Evolutionary conservation across 306 rosid genomes (phyloP), one percentile per base, ranked within the genome.

Genomic region (Prunus armeniaca): DNA sequence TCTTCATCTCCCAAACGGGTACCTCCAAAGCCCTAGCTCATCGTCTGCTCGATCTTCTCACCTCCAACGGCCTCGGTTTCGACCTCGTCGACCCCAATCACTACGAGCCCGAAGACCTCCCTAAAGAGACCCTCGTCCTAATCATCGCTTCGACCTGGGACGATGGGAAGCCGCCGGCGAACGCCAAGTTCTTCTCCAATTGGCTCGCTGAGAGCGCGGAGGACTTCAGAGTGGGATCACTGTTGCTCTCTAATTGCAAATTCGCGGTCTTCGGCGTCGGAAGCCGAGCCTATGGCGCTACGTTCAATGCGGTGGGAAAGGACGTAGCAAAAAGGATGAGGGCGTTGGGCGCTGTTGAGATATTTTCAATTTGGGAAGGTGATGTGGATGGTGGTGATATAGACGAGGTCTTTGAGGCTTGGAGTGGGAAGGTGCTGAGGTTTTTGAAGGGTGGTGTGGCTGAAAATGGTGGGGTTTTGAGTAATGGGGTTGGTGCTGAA

Each of bases 61-160:
- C 83, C 32, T 50, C 86, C 14, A 92, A 86, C 41, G 79, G 25
- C 75, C 67, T 90, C 81, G 82, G 52, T 5, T 88, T 92, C 76
- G 97, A 90, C 77, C 73, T 95, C 66, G 65, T 88, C 56, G 89
- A 95, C 73, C 76, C 88, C 17, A 61, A 75, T 24, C 77, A 62
- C 80, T 95, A 89, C 84, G 99, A 95, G 69, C 99, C 99, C 0
- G 97, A 95, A 15, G 99, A 95, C 73, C 91, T 95, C 7, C 86
- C 89, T 1, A 95, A 90, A 63, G 99, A 95, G 67, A 74, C 76
- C 18, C 76, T 89, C 9, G 82, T 92, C 22, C 73, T 95, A 61
- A 66, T 95, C 46, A 79, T 95, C 15, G 93, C 97, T 27, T 95
- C 99, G 24, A 92, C 99, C 6, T 92, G 99, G 99, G 96, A 95